Evolutionary conservation across 2,329 filamentous ascomycete species (phyloP), one percentile per base, ranked within the genome.

Genomic region (Cladosporium sp.): DNA sequence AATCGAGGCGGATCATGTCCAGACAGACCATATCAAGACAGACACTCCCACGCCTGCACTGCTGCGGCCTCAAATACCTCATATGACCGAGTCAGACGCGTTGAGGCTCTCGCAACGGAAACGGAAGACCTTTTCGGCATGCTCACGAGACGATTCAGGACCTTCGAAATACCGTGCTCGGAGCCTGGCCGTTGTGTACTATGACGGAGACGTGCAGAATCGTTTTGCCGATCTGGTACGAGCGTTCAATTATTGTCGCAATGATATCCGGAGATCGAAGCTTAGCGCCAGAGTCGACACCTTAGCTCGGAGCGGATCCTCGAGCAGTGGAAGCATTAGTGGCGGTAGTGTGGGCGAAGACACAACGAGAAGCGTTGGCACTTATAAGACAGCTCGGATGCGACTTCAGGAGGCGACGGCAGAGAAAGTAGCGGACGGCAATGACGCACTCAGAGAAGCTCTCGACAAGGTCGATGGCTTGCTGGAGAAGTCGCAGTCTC

Each of bases 161-260:
- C 69, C 73, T 1, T 67, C 73, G 9, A 80, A 82, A 54, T 86
- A 85, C 64, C 82, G 86, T 49, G 83, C 82, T 3, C 80, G 85
- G 57, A 84, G 78, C 51, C 86, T 88, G 76, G 84, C 92, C 40
- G 84, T 93, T 35, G 86, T 96, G n/a, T 91, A 89, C 68, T 96
- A 96, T 65, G 91, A 96, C 64, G 88, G 86, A 58, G 84, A 88
- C 54, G 84, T 94, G 3, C 90, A 96, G 64, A 82, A 82, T 43
- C 82, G 85, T 33, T 89, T 96, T 57, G 90, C 95, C 60, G 78
- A 85, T 49, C 72, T 95, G 43, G 90, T 95, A 50, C 84, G 88
- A 54, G 85, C 86, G 50, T 83, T 96, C 30, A 88, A 87, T 4
- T 80, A 82, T 1, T 87, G 86, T 43, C 78, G 91, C 51, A 95